These are phyloP conservation scores for Pontederia paniculata DNA, from an alignment of 176 grass and related monocot species.

Conservation along the genomic window DNA sequence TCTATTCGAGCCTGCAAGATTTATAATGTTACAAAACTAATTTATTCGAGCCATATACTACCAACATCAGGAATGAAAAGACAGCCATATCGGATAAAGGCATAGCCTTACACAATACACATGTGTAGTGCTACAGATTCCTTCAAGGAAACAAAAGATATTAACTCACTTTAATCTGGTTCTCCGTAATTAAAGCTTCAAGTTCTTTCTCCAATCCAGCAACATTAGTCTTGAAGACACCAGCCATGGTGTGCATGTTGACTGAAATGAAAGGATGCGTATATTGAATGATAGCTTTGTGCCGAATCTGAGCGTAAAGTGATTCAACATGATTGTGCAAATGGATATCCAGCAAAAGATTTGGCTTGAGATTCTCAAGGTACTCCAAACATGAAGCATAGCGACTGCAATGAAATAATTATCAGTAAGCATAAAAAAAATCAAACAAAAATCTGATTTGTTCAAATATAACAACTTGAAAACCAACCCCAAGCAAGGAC, in stretches of 20 bases:
- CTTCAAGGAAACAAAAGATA: slow-evolving; percentile 7
- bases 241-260: neutral
- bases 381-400: slow-evolving; percentile 66
- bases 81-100: too few species aligned
- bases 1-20: slow-evolving; percentile 82
- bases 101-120: too few species aligned
- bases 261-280: slow-evolving; percentile 8
- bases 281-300: slow-evolving; percentile 51
- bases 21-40: neutral
- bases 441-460: too few species aligned
- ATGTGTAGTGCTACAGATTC: too few species aligned
- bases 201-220: slow-evolving; percentile 31
- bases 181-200: slow-evolving; percentile 67
- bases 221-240: neutral
- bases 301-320: slow-evolving; percentile 61
- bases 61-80: too few species aligned
- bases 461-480: too few species aligned
- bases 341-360: slow-evolving; percentile 64
- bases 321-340: slow-evolving; percentile 47
- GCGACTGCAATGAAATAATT: slow-evolving; percentile 19
- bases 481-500: too few species aligned
- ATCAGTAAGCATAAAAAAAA: too few species aligned
- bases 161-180: slow-evolving; percentile 60
- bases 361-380: slow-evolving; percentile 41
- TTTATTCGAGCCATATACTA: too few species aligned